Evolutionary conservation across 345 rosid genomes (phyloP).

Genomic region (Salix purpurea): DNA sequence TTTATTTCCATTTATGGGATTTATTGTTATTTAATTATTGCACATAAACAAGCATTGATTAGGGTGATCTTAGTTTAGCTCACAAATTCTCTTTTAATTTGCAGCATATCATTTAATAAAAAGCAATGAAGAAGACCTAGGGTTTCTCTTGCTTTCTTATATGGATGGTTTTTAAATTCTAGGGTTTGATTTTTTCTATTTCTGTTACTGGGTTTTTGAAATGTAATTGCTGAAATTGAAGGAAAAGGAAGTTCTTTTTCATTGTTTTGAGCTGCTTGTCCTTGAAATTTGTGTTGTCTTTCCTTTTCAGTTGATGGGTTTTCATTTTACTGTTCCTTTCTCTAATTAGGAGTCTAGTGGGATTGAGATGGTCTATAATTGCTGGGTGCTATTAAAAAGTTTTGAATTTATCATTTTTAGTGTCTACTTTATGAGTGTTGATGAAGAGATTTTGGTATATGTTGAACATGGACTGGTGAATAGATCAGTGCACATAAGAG

Average conservation of each 20-base stretch:
- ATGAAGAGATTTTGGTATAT: neutral
- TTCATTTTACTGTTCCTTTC: constrained; percentile 3
- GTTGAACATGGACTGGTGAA: neutral
- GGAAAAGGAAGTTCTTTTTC: neutral
- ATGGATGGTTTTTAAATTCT: constrained; percentile 11
- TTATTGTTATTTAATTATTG: constrained; percentile 14
- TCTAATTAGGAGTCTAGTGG: neutral
- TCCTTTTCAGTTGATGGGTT: neutral
- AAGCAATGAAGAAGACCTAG: constrained; percentile 14
- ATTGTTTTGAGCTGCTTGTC: neutral
- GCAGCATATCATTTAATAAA: neutral
- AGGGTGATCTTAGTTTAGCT: constrained; percentile 9
- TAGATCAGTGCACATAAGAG: neutral
- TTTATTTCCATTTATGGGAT: constrained; percentile 9
- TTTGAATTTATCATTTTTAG: neutral
- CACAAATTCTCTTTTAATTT: neutral
- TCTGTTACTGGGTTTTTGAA: constrained; percentile 2
- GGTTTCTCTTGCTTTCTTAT: constrained; percentile 14
- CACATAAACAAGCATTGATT: constrained; percentile 11
- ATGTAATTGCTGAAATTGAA: neutral
- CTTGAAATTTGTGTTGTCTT: neutral
- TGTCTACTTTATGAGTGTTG: neutral
- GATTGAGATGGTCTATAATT: constrained; percentile 11
- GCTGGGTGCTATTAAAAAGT: neutral
- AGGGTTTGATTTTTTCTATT: constrained; percentile 33